Evolutionary conservation across 495 filamentous ascomycete species (phyloP).

Genomic region (Penicillium odoratum): DNA sequence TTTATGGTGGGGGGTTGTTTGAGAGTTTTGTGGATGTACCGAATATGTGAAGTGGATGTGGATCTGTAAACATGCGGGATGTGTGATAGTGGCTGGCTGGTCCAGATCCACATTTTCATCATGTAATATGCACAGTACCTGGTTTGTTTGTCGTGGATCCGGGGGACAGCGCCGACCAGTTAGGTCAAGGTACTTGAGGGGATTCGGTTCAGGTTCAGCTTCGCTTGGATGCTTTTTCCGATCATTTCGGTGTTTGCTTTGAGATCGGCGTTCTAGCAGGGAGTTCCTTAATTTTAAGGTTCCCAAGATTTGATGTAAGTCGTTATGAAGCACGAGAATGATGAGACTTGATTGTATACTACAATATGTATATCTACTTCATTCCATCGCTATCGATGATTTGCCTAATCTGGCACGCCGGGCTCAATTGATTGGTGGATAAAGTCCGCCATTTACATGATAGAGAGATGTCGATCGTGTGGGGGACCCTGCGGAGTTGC

Average conservation of each 20-base stretch:
- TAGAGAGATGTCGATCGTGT: not conserved
- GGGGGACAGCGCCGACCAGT: not conserved
- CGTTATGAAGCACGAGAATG: too few relatives aligned
- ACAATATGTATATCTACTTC: not conserved
- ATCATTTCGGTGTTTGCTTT: too few relatives aligned
- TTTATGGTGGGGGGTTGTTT: not conserved
- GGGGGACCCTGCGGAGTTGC: too few relatives aligned
- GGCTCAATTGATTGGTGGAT: not conserved
- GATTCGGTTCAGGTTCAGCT: too few relatives aligned
- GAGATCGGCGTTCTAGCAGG: too few relatives aligned
- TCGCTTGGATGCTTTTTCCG: too few relatives aligned
- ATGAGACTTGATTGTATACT: too few relatives aligned
- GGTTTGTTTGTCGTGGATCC: not conserved
- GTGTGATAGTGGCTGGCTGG: not conserved
- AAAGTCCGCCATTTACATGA: not conserved
- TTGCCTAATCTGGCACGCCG: not conserved
- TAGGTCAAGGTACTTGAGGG: not conserved
- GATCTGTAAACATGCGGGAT: not conserved
- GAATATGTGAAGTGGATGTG: not conserved
- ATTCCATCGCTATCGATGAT: not conserved
- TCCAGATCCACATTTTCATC: not conserved
- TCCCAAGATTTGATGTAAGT: too few relatives aligned
- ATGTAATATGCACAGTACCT: not conserved
- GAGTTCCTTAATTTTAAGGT: too few relatives aligned
- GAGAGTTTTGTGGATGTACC: conserved; percentile 2